Evolutionary conservation across 345 rosid species (phyloP), one percentile per base, ranked within the genome.

Genomic region (Zanthoxylum bungeanum): DNA sequence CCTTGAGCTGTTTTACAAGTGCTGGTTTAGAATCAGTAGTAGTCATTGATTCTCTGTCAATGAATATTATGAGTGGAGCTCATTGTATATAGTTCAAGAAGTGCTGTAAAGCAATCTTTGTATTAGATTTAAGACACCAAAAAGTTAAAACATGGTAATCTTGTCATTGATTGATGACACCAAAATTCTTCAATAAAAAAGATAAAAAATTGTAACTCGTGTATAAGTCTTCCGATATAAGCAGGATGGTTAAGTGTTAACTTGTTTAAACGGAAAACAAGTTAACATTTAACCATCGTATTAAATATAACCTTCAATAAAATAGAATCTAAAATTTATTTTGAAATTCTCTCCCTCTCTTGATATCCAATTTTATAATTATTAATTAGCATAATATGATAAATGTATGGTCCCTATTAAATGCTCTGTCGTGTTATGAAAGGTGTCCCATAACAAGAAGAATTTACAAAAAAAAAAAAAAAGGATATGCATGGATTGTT

Each of bases 1-100:
- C 78, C 72, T 68, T 39, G 16, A 76, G 80, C 73, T 57, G 68
- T 63, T 78, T 81, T 5, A 70, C 3, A 2, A 39, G 51, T 12
- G 10, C 31, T 17, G 60, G 57, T 24, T 63, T 56, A 12, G 66
- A 24, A 14, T 69, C 9, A 22, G 64, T 17, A 27, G 72, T 25
- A 64, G 76, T 70, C 82, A 78, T 83, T 47, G 22, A 31, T 69
- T 46, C 59, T 76, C 33, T 44, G 6, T 12, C 16, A 14, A 14
- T 4, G 49, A 4, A 44, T 14, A 42, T 1, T 25, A 21, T 3
- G 3, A 33, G 40, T 0, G 76, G 73, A 55, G 73, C 34, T 81
- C 66, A 58, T 55, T 30, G 28, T 50, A 16, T 64, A 22, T 24
- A 37, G 25, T 36, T 62, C 47, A 53, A 60, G 56, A 44, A 66